phyloP scores from a whole-genome alignment of 345 rosid species.

The Salix koriyanagi region DNA sequence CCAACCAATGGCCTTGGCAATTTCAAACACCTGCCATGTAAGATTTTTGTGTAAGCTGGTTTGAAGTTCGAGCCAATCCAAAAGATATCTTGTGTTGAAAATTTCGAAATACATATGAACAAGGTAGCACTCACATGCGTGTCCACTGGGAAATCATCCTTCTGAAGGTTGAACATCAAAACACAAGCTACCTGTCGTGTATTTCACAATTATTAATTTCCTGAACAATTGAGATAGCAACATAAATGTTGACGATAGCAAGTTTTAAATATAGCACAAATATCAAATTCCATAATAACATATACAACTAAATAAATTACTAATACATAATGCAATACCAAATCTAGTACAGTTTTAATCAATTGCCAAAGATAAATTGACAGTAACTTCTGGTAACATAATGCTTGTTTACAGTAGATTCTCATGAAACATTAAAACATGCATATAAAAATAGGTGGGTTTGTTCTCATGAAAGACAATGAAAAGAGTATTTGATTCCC shows the following conservation, averaged over 20 bases:
- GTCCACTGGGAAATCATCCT: conserved; percentile 91
- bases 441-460: neutral
- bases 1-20: conserved; percentile 82
- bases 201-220: conserved; percentile 10
- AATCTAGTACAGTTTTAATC: neutral
- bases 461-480: neutral
- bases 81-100: neutral
- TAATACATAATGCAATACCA: neutral
- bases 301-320: neutral
- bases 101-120: neutral
- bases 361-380: neutral
- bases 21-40: conserved; percentile 72
- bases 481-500: neutral
- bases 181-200: conserved; percentile 73
- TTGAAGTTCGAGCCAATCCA: neutral
- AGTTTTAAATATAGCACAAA: neutral
- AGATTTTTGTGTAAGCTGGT: neutral
- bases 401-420: neutral
- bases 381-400: neutral
- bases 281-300: neutral
- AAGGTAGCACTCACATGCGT: conserved; percentile 66
- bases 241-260: neutral
- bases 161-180: conserved; percentile 80
- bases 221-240: conserved; percentile 2
- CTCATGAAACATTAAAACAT: neutral